Evolutionary conservation across 495 filamentous ascomycete species (phyloP), one percentile per base, ranked within the genome.

Genomic region (Xylaria palmicola): DNA sequence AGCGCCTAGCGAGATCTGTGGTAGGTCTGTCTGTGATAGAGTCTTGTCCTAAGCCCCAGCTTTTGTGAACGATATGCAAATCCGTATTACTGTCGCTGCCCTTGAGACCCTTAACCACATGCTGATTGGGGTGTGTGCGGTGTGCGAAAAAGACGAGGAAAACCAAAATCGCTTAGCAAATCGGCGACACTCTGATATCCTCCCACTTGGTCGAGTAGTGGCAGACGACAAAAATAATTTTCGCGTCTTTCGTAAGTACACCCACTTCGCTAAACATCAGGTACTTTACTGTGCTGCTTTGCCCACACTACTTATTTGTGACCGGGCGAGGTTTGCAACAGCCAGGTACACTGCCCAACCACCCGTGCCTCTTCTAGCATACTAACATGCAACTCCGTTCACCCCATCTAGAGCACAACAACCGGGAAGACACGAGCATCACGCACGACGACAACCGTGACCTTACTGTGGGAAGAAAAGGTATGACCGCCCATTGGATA

Each of bases 91-190:
- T n/a, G n/a, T n/a, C n/a, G n/a, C n/a, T n/a, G n/a, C n/a, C n/a
- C n/a, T n/a, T n/a, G n/a, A n/a, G n/a, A n/a, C n/a, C n/a, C n/a
- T n/a, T n/a, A n/a, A n/a, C n/a, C n/a, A n/a, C n/a, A n/a, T n/a
- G n/a, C n/a, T n/a, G n/a, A n/a, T n/a, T n/a, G n/a, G n/a, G n/a
- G n/a, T n/a, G n/a, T n/a, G n/a, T n/a, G n/a, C n/a, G n/a, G n/a
- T n/a, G n/a, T n/a, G n/a, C n/a, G n/a, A n/a, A n/a, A n/a, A n/a
- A 59, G 56, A 5, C 1, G 56, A 59, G 44, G 56, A 59, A 17
- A 59, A 59, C 17, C 13, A 9, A 30, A 26, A 4, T 10, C 34
- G 44, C 4, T 0, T 39, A 8, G 34, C 22, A 30, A 39, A 59
- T 36, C 56, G 56, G 1, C 56, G 41, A 36, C 27, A 24, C 27